Evolutionary conservation across 805 yeast species (phyloP), one percentile per base, ranked within the genome.

Genomic region (Starmerella bacillaris): DNA sequence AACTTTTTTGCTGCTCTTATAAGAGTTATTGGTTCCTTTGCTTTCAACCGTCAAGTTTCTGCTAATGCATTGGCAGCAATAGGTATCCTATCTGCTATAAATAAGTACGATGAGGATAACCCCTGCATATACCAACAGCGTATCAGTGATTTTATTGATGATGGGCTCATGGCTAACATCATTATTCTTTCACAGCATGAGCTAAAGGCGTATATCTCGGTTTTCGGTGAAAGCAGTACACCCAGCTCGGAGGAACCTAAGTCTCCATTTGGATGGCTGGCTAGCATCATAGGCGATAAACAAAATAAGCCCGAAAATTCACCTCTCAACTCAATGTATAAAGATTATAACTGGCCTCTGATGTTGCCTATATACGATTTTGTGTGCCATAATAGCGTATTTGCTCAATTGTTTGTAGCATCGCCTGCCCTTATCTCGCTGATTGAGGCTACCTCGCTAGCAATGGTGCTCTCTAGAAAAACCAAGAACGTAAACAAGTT

Each of bases 131-230:
- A 60, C 37, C 51, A 43, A 33, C 50, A 54, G 14, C 47, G 61
- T 15, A 43, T 59, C 6, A 42, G 59, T n/a, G 64, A 58, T 35
- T 58, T 55, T 39, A 53, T 56, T 7, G 61, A 60, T 33, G 57
- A 55, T 29, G 42, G 46, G 1, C 49, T 53, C 15, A 58, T 60
- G 55, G 37, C 35, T 29, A 50, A 46, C 21, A 51, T 56, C 21
- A 38, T 53, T 4, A 43, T 37, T 2, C 48, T 53, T 8, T 39
- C 50, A 3, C 51, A 51, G 19, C 48, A 44, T 17, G 50, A 44
- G 15, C 43, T 54, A 6, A 26, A 12, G 14, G 29, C 29, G 12
- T 26, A 26, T 18, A 22, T 22, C 26, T n/a, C n/a, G n/a, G n/a
- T n/a, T n/a, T n/a, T n/a, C n/a, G n/a, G n/a, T n/a, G 26, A 22